phyloP scores from a whole-genome alignment of 805 yeast genomes.

The Pichia phayaonensis region DNA sequence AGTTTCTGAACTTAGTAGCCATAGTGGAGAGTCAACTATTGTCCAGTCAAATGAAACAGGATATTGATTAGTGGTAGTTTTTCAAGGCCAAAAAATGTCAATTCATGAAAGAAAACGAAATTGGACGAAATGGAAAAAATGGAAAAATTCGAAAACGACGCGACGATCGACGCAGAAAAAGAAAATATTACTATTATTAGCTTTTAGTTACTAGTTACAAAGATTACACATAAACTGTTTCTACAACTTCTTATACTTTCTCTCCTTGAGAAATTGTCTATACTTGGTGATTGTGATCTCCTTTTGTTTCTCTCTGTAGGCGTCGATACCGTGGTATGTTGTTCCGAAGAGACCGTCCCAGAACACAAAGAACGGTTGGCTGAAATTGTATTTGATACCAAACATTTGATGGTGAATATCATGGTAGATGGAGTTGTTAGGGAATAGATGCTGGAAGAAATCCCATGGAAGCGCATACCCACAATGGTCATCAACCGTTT shows the following conservation, averaged over 20 bases:
- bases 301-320: constrained; percentile 57
- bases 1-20: constrained; percentile 41
- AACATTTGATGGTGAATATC: constrained; percentile 97
- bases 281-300: constrained; percentile 62
- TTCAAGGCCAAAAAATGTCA: background rate
- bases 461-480: constrained; percentile 94
- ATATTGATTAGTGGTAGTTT: too few relatives aligned
- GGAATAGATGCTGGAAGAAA: constrained; percentile 83
- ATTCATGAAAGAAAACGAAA: background rate
- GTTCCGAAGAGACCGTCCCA: constrained; percentile 81
- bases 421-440: constrained; percentile 92
- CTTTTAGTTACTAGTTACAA: background rate
- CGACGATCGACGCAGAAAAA: background rate
- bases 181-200: too few relatives aligned
- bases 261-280: constrained; percentile 43
- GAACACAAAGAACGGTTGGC: constrained; percentile 92
- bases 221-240: background rate
- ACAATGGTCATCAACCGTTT: constrained; percentile 97
- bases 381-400: constrained; percentile 87
- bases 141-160: background rate
- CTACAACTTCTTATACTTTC: constrained; percentile 17
- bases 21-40: constrained; percentile 10
- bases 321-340: constrained; percentile 57
- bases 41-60: background rate
- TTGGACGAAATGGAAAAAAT: background rate